Conservation (phyloP, 441 rosid species). For the Pelargonium fulgidum region DNA sequence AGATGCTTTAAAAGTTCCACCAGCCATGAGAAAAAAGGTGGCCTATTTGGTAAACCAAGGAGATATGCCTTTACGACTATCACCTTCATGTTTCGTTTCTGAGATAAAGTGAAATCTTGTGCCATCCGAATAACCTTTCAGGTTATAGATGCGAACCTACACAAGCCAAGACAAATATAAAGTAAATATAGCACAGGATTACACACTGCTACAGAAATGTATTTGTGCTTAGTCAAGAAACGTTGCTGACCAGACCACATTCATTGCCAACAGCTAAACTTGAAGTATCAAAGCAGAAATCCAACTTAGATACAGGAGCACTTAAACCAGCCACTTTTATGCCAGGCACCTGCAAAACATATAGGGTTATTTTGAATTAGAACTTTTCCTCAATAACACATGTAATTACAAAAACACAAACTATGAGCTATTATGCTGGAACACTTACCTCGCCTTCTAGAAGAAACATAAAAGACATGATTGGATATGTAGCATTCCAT, state of each 20-base stretch:
- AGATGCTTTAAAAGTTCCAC: slow-evolving; percentile 1
- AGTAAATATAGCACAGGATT: slow-evolving; percentile 11
- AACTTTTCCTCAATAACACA: slow-evolving; percentile 11
- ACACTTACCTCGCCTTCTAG: slow-evolving; percentile 43
- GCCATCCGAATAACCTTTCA: slow-evolving; percentile 26
- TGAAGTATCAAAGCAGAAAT: slow-evolving; percentile 42
- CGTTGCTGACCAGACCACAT: slow-evolving; percentile 51
- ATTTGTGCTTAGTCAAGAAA: slow-evolving; percentile 9
- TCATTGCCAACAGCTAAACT: slow-evolving; percentile 59
- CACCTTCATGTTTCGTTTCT: slow-evolving; percentile 47
- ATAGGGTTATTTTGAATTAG: slow-evolving; percentile 16
- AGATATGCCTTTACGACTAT: background rate
- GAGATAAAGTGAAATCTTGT: slow-evolving; percentile 38
- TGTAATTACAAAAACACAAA: slow-evolving; percentile 6
- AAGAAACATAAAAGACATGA: slow-evolving; percentile 33
- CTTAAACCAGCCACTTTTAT: slow-evolving; percentile 31
- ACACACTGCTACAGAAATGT: background rate
- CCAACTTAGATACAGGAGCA: slow-evolving; percentile 46
- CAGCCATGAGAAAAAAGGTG: slow-evolving; percentile 9
- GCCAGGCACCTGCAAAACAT: slow-evolving; percentile 39
- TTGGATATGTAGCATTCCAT: slow-evolving; percentile 51
- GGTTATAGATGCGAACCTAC: slow-evolving; percentile 49
- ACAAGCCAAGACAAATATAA: slow-evolving; percentile 18
- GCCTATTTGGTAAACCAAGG: background rate
- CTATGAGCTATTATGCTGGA: slow-evolving; percentile 5